Conservation (phyloP, 805 yeast genomes). For the Ogataea populi-albae region DNA sequence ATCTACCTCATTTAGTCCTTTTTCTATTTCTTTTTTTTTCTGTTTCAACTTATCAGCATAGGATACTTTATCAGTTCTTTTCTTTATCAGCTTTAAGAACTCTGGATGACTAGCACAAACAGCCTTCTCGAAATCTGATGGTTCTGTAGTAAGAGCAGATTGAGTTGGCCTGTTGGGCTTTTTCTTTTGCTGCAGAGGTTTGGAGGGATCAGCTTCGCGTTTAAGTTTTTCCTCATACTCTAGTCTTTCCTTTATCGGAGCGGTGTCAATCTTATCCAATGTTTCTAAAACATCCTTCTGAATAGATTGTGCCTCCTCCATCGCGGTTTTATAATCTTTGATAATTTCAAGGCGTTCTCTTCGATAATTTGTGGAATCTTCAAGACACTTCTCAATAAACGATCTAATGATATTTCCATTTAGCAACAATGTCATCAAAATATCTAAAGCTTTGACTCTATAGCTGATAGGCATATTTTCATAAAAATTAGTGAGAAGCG, state of each 20-base stretch:
- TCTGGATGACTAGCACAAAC: conserved; percentile 41
- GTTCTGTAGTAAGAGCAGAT: conserved; percentile 27
- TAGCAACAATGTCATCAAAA: conserved; percentile 61
- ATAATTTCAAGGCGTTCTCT: conserved; percentile 64
- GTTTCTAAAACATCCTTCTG: conserved; percentile 40
- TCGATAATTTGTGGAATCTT: conserved; percentile 57
- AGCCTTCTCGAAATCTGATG: conserved; percentile 35
- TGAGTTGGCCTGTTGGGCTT: conserved; percentile 28
- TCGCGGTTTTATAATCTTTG: conserved; percentile 52
- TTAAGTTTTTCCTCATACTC: conserved; percentile 23
- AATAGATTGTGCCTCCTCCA: conserved; percentile 49
- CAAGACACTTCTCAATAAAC: conserved; percentile 67
- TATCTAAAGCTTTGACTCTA: conserved; percentile 55
- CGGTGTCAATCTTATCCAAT: conserved; percentile 27
- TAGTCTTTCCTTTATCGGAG: conserved; percentile 20
- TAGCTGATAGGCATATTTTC: conserved; percentile 47
- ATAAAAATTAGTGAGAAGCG: conserved; percentile 56
- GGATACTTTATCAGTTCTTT: conserved; percentile 40
- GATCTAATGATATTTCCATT: conserved; percentile 57
- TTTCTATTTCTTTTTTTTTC: conserved; percentile 55
- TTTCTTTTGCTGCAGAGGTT: conserved; percentile 21
- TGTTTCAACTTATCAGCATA: conserved; percentile 46
- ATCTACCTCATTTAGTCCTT: conserved; percentile 63
- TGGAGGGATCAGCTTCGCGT: conserved; percentile 15
- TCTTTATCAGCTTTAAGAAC: conserved; percentile 42